Evolutionary conservation across 1,139 yeast species (phyloP), one percentile per base, ranked within the genome.

Genomic region (Saccharomycopsis hybrid): DNA sequence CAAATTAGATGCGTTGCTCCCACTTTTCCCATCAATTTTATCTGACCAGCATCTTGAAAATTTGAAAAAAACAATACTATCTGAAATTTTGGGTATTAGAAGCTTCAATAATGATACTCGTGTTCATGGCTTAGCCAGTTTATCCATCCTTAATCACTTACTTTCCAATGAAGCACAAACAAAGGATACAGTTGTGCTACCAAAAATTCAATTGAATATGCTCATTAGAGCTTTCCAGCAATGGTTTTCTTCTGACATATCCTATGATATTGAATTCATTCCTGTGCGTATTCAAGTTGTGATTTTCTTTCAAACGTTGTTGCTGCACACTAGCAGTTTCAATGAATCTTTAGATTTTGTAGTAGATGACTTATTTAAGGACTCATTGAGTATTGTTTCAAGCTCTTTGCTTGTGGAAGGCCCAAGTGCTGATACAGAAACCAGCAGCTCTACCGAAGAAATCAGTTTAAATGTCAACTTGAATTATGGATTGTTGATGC

Each of bases 211-310:
- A 57, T 65, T 84, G 43, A 72, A 71, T 42, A 78, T 83, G 86
- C 67, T 82, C 13, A 56, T 85, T 8, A 73, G 69, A 41, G 74
- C 76, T 13, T 58, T 85, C 2, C 62, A 67, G 4, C 63, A 64
- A 30, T 82, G 87, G 85, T 60, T 82, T 30, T 86, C 81, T 36
- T 72, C 81, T 24, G 85, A 80, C 31, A 59, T 72, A 43, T 78
- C 85, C 1, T 84, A 77, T 62, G 88, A 82, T 30, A 65, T 69
- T 0, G 72, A 67, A 7, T 85, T 83, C 55, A 59, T 68, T 13
- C 62, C 69, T 3, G 62, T 80, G 43, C 71, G 94, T 59, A 63
- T 78, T 29, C 77, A 73, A 44, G 58, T 84, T 31, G 63, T 80
- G 7, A 72, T 71, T 44, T 73, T 85, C 28, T 49, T 48, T 40